These are phyloP conservation scores for Trichoderma sp. DNA, from an alignment of 2,329 filamentous ascomycete genomes.

Conservation along the genomic window DNA sequence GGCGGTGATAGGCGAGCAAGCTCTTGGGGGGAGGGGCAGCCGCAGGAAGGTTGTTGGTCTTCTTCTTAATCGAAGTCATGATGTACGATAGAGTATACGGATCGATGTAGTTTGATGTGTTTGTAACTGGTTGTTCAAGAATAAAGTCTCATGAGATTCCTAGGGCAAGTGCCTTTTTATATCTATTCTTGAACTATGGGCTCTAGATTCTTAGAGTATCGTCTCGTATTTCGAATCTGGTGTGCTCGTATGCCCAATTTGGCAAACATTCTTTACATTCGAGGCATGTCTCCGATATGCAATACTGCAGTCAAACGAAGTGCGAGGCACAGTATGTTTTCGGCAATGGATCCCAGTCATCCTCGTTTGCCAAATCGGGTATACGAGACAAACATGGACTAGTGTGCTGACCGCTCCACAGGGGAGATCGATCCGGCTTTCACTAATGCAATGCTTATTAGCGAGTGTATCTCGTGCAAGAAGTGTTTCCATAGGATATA, in stretches of 20 bases:
- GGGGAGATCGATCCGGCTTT: background rate
- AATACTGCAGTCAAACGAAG: slow-evolving; percentile 1
- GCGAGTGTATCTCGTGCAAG: background rate
- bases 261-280: background rate
- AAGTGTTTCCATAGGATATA: background rate
- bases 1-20: slow-evolving; percentile 30
- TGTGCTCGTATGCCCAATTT: background rate
- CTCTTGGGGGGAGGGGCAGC: slow-evolving; percentile 26
- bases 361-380: slow-evolving; percentile 19
- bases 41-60: slow-evolving; percentile 5
- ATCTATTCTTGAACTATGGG: background rate
- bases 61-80: background rate
- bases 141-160: background rate
- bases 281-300: background rate
- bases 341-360: background rate
- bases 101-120: background rate
- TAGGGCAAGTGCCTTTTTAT: background rate
- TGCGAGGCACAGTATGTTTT: background rate
- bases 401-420: background rate
- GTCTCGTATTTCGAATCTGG: slow-evolving; percentile 1
- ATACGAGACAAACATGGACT: slow-evolving; percentile 1
- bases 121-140: background rate
- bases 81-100: background rate
- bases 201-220: background rate
- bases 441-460: background rate